A percentile compares a stretch with the other conserved stretches of the same genome.
phyloP scores from a whole-genome alignment of 2,329 filamentous ascomycete species.

The Talaromyces sp. region DNA sequence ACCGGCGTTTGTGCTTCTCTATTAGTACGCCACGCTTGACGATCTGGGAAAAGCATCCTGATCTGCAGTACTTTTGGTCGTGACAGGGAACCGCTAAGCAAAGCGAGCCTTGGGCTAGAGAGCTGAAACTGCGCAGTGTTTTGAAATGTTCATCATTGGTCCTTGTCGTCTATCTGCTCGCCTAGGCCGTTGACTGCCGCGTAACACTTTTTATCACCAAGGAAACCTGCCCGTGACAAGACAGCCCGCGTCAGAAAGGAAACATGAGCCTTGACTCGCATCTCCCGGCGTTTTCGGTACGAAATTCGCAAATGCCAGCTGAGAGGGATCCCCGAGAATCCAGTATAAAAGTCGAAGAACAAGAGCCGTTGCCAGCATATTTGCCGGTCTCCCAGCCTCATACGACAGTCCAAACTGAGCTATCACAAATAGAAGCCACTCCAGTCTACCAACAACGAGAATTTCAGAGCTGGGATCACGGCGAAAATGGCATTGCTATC shows the following conservation, averaged over 20 bases:
- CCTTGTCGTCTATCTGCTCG: conserved; percentile 5
- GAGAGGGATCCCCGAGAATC: background rate
- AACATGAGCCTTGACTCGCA: conserved; percentile 5
- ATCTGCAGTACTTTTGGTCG: background rate
- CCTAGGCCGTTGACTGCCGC: conserved; percentile 6
- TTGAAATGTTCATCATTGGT: conserved; percentile 10
- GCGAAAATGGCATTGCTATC: background rate
- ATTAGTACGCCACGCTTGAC: background rate
- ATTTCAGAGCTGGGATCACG: background rate
- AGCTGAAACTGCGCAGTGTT: background rate
- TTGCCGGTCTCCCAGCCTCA: background rate
- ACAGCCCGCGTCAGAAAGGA: background rate
- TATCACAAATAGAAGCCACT: background rate
- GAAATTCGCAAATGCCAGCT: background rate
- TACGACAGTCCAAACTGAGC: background rate
- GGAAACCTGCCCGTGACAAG: background rate
- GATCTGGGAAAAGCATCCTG: background rate
- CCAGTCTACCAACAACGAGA: background rate
- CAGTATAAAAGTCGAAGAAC: background rate
- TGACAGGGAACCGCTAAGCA: background rate
- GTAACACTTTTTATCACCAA: conserved; percentile 5
- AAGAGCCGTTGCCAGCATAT: background rate
- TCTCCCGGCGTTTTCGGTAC: background rate
- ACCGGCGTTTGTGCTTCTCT: background rate
- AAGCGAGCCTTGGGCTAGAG: background rate